Conservation (phyloP, 1,284 basidiomycete species). For the Cryptococcus jaspeensis region DNA sequence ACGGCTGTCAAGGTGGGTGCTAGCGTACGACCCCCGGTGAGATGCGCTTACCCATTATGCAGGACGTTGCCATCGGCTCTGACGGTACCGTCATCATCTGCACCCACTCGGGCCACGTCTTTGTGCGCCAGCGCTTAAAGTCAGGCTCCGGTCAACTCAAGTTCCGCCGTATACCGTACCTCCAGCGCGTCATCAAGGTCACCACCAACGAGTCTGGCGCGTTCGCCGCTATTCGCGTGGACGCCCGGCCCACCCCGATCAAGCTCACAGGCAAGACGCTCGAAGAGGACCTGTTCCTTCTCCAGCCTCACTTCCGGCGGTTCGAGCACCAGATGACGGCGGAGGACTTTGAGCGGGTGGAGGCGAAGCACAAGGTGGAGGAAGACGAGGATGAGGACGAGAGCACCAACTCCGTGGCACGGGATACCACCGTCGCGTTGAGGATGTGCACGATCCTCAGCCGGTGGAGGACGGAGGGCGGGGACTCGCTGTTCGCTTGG, state of each 20-base stretch:
- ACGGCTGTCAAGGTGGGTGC: conserved; percentile 70
- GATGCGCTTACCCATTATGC: conserved; percentile 9
- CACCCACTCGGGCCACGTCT: conserved; percentile 93
- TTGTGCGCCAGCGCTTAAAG: conserved; percentile 66
- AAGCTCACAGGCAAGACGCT: conserved; percentile 62
- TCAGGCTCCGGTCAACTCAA: conserved; percentile 64
- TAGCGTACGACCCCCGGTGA: conserved; percentile 3
- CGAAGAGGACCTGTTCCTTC: conserved; percentile 64
- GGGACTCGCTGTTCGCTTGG: conserved; percentile 47
- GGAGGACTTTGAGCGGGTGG: conserved; percentile 36
- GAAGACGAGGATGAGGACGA: conserved; percentile 51
- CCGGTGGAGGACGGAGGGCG: conserved; percentile 39
- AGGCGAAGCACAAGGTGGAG: conserved; percentile 19
- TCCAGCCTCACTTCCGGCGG: conserved; percentile 60
- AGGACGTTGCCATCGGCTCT: conserved; percentile 84
- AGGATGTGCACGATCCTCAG: conserved; percentile 44
- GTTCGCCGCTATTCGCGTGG: conserved; percentile 79
- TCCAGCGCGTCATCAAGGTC: conserved; percentile 83
- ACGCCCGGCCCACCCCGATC: conserved; percentile 65
- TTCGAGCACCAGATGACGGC: conserved; percentile 48
- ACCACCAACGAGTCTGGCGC: conserved; percentile 85
- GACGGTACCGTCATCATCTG: conserved; percentile 90
- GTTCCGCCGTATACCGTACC: conserved; percentile 75
- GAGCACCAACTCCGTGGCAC: conserved; percentile 42
- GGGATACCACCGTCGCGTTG: conserved; percentile 45